phyloP scores from a whole-genome alignment of 225 moss, liverwort and hornwort species.

The Marchantia polymorpha region DNA sequence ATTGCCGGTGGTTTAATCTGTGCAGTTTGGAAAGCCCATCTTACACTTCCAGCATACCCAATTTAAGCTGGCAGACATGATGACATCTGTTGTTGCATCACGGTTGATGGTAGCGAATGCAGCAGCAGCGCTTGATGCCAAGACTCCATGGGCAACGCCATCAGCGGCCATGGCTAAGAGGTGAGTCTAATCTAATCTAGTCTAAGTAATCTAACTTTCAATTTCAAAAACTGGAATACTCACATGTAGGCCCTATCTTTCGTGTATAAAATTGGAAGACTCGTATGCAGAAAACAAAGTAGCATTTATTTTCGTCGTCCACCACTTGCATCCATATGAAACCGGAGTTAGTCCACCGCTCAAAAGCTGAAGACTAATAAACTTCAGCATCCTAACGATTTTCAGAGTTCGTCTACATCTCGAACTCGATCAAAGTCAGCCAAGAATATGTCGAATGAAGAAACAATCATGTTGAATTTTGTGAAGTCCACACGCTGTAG shows the following conservation, averaged over 20 bases:
- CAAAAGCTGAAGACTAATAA: too few species aligned
- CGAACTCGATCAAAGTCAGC: too few species aligned
- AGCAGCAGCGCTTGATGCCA: conserved; percentile 81
- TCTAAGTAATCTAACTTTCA: too few species aligned
- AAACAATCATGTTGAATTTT: too few species aligned
- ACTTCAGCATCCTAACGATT: too few species aligned
- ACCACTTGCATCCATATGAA: neutral
- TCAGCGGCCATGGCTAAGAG: conserved; percentile 98
- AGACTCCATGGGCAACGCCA: conserved; percentile 77
- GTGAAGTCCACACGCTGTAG: too few species aligned
- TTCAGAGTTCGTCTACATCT: too few species aligned
- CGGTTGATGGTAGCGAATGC: conserved; percentile 84
- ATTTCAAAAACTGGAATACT: neutral
- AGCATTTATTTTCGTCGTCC: neutral
- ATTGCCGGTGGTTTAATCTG: neutral
- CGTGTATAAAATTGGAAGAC: neutral
- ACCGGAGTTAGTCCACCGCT: neutral
- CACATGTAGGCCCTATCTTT: neutral
- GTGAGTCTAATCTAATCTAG: conserved; percentile 34
- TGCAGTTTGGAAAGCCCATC: conserved; percentile 92
- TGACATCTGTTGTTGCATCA: conserved; percentile 87
- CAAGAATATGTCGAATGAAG: too few species aligned
- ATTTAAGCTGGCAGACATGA: conserved; percentile 98
- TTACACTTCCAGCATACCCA: conserved; percentile 94
- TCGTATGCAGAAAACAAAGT: neutral